Base-by-base conservation (phyloP, 495 filamentous ascomycete species). In the Cenococcum geophilum region DNA sequence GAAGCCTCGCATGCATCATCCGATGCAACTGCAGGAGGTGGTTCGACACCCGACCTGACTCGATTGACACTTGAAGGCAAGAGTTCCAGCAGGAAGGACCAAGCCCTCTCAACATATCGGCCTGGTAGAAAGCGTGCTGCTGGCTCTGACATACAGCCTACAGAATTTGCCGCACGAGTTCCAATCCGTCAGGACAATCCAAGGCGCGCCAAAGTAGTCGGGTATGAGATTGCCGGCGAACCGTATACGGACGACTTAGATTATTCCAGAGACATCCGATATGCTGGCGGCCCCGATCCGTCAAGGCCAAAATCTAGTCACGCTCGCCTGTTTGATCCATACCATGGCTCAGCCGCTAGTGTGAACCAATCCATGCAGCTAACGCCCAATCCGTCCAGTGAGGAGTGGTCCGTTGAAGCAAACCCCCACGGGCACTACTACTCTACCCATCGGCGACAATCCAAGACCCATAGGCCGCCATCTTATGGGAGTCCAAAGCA, bases 121-220 rank as follows among this genome's bases (percentile, higher is more conserved):
- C 40, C 61, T 5, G 64, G 64, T 16, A 64, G 64, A 50, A 68
- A 68, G 35, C 5, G 66, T 18, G 61, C 61, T n/a, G 66, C 66
- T 12, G 66, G 61, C 9, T 45, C 49, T 1, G 66, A 68, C 27
- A 56, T 65, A 5, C 57, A 68, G 11, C 56, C 66, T 8, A 23
- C 23, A 25, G 49, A 52, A 8, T 32, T 52, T 11, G 5, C 21
- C 9, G 21, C 49, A 52, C 18, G 49, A 37, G 53, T n/a, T n/a
- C 16, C 53, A 9, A 25, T 40, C n/a, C 23, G 34, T 16, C 49
- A 52, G 20, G 53, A 56, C 11, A 37, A 23, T 37, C 21, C 25
- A 21, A 53, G 66, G 21, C 56, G 58, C 51, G 50, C 51, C 27
- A 68, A 68, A 59, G 49, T 53, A n/a, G 49, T 22, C 4, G 59